Conservation (phyloP, 2,329 filamentous ascomycete genomes). For the Neonectria neomacrospora region DNA sequence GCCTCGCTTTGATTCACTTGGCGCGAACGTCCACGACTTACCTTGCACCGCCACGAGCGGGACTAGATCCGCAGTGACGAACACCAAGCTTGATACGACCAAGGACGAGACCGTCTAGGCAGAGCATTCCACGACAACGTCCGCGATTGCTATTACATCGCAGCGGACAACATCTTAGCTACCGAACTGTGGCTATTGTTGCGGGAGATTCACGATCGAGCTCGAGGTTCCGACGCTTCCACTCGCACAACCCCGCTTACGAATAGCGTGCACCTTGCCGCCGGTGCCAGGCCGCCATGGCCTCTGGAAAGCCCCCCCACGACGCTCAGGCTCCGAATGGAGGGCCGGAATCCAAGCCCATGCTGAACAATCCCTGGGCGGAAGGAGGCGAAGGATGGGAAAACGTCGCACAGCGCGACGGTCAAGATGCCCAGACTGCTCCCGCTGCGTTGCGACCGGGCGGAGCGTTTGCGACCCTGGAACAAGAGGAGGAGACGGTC, state of each 20-base stretch:
- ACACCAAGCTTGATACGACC: slow-evolving; percentile 34
- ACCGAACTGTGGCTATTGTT: background rate
- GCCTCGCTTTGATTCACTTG: background rate
- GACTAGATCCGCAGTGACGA: slow-evolving; percentile 41
- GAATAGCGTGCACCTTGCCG: slow-evolving; percentile 23
- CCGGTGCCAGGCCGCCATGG: slow-evolving; percentile 23
- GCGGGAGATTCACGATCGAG: slow-evolving; percentile 18
- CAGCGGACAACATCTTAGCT: background rate
- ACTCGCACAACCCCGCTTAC: slow-evolving; percentile 27
- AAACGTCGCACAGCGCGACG: slow-evolving; percentile 35
- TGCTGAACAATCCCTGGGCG: slow-evolving; percentile 43
- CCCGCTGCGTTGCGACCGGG: slow-evolving; percentile 51
- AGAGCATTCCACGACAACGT: slow-evolving; percentile 4
- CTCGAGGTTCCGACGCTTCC: slow-evolving; percentile 16
- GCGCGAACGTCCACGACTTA: slow-evolving; percentile 13
- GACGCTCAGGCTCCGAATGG: slow-evolving; percentile 15
- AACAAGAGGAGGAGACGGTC: slow-evolving; percentile 46
- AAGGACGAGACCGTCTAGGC: slow-evolving; percentile 7
- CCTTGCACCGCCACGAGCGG: slow-evolving; percentile 37
- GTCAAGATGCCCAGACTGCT: slow-evolving; percentile 23
- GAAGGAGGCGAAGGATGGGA: slow-evolving; percentile 41
- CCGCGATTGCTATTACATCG: background rate
- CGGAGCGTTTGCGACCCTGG: slow-evolving; percentile 32
- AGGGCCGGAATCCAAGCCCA: slow-evolving; percentile 15
- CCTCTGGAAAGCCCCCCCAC: slow-evolving; percentile 21